phyloP scores from a whole-genome alignment of 331 rosid genomes.

The Quercus lobata region DNA sequence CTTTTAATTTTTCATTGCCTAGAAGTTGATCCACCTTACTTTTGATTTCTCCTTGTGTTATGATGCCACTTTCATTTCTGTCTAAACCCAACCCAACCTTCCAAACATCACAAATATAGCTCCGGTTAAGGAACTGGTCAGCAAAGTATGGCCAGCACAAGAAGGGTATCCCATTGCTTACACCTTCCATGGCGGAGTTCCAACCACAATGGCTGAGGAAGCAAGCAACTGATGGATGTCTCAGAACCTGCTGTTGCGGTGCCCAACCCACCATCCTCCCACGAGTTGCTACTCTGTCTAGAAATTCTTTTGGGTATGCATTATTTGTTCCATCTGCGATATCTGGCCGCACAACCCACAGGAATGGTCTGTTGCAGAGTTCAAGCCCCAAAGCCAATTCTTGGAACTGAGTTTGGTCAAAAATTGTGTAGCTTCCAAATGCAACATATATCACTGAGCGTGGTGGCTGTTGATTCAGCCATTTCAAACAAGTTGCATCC shows the following conservation, averaged over 20 bases:
- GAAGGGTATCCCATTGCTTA: slow-evolving; percentile 34
- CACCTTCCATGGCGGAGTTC: slow-evolving; percentile 48
- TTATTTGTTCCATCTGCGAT: background rate
- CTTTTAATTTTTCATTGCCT: slow-evolving; percentile 14
- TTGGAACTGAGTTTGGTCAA: slow-evolving; percentile 21
- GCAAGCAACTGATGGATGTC: slow-evolving; percentile 36
- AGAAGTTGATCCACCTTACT: slow-evolving; percentile 23
- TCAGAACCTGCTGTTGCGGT: slow-evolving; percentile 32
- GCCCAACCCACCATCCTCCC: slow-evolving; percentile 35
- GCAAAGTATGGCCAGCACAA: slow-evolving; percentile 50
- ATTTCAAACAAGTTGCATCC: slow-evolving; percentile 23
- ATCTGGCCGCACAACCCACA: slow-evolving; percentile 36
- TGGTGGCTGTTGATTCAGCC: slow-evolving; percentile 35
- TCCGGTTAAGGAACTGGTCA: slow-evolving; percentile 38
- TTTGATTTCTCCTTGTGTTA: slow-evolving; percentile 17
- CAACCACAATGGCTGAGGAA: slow-evolving; percentile 51
- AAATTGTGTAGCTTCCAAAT: slow-evolving; percentile 31
- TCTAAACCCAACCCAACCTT: slow-evolving; percentile 31
- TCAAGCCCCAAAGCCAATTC: slow-evolving; percentile 44
- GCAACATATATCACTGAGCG: slow-evolving; percentile 36
- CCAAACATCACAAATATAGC: slow-evolving; percentile 40
- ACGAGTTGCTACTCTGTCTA: slow-evolving; percentile 10
- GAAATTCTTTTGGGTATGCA: slow-evolving; percentile 20
- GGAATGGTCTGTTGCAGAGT: slow-evolving; percentile 26
- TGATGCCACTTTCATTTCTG: slow-evolving; percentile 5